Conservation (phyloP, 768 basidiomycete genomes). For the Suillus lakei region DNA sequence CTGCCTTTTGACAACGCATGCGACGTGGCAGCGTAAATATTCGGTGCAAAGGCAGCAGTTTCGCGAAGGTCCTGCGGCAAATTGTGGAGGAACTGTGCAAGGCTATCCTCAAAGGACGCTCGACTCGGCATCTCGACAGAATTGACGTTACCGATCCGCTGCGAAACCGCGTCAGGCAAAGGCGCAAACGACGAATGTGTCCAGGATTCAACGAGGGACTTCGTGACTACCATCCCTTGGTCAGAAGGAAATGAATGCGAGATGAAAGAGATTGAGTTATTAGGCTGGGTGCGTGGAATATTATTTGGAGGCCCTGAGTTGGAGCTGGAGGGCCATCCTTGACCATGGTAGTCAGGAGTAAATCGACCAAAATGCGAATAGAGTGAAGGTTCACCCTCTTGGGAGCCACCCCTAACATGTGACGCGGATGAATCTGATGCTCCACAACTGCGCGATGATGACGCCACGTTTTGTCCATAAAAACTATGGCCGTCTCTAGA, state of each 20-base stretch:
- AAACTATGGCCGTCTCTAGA: conserved; percentile 43
- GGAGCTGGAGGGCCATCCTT: conserved; percentile 15
- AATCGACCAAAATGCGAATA: conserved; percentile 16
- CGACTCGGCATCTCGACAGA: conserved; percentile 65
- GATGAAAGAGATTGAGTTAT: conserved; percentile 46
- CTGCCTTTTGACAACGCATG: conserved; percentile 47
- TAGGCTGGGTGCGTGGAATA: conserved; percentile 28
- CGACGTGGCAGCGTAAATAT: conserved; percentile 57
- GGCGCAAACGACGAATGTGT: conserved; percentile 59
- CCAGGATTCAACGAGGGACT: conserved; percentile 61
- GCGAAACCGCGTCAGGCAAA: conserved; percentile 58
- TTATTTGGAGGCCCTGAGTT: conserved; percentile 26
- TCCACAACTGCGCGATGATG: conserved; percentile 33
- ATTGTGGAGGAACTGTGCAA: conserved; percentile 52
- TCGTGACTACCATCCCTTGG: conserved; percentile 42
- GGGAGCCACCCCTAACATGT: conserved; percentile 17
- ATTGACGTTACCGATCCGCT: conserved; percentile 57
- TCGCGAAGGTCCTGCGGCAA: conserved; percentile 62
- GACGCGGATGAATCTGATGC: conserved; percentile 29
- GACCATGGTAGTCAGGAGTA: conserved; percentile 31
- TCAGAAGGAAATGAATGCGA: conserved; percentile 46
- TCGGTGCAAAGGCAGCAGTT: conserved; percentile 59
- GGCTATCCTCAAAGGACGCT: conserved; percentile 52
- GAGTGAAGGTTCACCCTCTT: conserved; percentile 21
- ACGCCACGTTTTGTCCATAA: conserved; percentile 52